Conservation (phyloP, 306 rosid species). For the Medicago lupulina region DNA sequence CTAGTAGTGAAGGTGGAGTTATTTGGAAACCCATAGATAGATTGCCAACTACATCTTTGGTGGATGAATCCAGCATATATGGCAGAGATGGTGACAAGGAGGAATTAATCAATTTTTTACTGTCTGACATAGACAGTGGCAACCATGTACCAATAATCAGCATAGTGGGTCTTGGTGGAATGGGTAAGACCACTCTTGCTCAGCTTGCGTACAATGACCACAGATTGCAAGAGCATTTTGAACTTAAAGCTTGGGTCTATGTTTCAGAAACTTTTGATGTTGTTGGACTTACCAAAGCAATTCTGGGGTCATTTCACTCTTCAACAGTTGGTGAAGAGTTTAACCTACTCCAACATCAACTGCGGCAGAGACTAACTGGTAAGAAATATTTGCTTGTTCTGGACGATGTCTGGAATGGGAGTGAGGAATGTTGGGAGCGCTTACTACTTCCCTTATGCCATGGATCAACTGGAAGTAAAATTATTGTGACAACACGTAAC, state of each 20-base stretch:
- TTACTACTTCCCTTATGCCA: conserved; percentile 5
- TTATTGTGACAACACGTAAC: not conserved
- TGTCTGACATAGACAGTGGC: not conserved
- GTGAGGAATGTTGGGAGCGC: not conserved
- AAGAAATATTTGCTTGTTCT: not conserved
- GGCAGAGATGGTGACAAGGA: conserved; percentile 35
- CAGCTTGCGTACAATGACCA: not conserved
- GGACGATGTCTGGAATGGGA: not conserved
- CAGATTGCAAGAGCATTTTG: not conserved
- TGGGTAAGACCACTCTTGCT: conserved; percentile 17
- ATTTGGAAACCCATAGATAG: conserved; percentile 14
- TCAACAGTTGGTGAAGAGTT: not conserved
- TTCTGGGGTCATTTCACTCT: not conserved
- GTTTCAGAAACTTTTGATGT: conserved; percentile 3
- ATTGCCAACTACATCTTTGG: conserved; percentile 36
- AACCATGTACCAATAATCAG: not conserved
- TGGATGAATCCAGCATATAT: conserved; percentile 18
- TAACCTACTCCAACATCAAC: not conserved
- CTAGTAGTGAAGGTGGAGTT: conserved; percentile 25
- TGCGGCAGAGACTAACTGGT: not conserved
- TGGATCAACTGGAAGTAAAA: not conserved
- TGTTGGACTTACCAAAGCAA: conserved; percentile 5
- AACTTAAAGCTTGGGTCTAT: not conserved
- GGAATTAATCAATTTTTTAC: not conserved
- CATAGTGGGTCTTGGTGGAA: conserved; percentile 3